Evolutionary conservation across 176 grass and related monocot genomes (phyloP).

Genomic region (Avena eriantha): DNA sequence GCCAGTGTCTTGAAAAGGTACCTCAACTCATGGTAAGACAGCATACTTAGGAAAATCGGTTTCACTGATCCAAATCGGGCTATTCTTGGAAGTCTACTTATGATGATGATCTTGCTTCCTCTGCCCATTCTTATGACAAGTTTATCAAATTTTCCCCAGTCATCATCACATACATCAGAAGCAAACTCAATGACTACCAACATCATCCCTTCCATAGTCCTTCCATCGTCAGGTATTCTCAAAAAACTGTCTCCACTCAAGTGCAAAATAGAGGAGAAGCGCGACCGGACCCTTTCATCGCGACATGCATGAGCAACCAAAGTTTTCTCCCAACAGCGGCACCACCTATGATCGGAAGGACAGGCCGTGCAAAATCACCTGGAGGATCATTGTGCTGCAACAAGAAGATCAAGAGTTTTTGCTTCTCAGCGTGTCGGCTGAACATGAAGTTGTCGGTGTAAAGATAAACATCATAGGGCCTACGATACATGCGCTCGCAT

Average conservation of each 20-base stretch:
- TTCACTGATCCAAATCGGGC: background rate
- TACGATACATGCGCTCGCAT: too few species aligned
- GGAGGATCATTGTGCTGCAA: background rate
- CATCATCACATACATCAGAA: background rate
- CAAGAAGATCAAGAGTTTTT: background rate
- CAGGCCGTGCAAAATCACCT: background rate
- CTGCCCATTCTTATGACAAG: background rate
- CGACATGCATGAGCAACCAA: background rate
- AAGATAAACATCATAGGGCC: too few species aligned
- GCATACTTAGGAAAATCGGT: background rate
- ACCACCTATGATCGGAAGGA: background rate
- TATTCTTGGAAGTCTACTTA: background rate
- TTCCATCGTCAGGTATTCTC: background rate
- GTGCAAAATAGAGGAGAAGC: background rate
- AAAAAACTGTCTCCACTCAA: background rate
- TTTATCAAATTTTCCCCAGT: background rate
- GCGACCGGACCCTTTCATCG: background rate
- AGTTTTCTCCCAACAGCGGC: background rate
- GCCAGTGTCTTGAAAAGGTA: slow-evolving; percentile 16
- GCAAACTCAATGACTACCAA: slow-evolving; percentile 3
- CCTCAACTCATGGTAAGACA: background rate
- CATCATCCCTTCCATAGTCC: background rate
- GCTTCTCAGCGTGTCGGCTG: background rate
- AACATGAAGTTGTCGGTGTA: background rate
- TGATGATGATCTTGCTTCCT: background rate